phyloP scores from a whole-genome alignment of 305 asterid genomes.

The Caryopteris hybrid region DNA sequence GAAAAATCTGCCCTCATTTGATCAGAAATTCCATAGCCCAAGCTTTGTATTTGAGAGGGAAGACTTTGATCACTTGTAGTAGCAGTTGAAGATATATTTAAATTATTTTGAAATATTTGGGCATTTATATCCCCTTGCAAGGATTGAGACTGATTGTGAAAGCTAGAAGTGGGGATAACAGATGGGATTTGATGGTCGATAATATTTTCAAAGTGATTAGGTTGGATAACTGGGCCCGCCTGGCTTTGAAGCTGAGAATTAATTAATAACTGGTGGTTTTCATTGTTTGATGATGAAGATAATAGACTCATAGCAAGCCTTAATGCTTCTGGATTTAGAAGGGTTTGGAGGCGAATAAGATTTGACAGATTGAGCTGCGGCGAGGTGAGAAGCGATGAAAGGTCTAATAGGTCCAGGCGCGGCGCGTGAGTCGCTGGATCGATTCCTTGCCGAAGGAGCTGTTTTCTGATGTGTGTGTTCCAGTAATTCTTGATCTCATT shows the following conservation, averaged over 20 bases:
- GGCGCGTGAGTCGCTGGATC: constrained; percentile 78
- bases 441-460: constrained; percentile 60
- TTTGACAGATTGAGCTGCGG: constrained; percentile 40
- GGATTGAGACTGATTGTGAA: constrained; percentile 13
- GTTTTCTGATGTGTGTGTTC: constrained; percentile 71
- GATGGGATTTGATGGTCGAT: constrained; percentile 34
- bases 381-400: constrained; percentile 44
- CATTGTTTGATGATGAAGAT: constrained; percentile 13
- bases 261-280: constrained; percentile 18
- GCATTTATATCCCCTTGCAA: constrained; percentile 23
- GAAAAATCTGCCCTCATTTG: constrained; percentile 25
- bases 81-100: neutral
- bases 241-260: constrained; percentile 31
- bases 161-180: constrained; percentile 16
- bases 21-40: constrained; percentile 13
- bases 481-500: constrained; percentile 78
- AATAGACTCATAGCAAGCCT: constrained; percentile 36
- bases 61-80: constrained; percentile 4
- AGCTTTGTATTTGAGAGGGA: constrained; percentile 4
- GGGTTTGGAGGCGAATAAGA: constrained; percentile 54
- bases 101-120: constrained; percentile 15
- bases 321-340: constrained; percentile 52
- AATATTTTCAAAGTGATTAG: constrained; percentile 38
- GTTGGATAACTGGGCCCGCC: constrained; percentile 32
- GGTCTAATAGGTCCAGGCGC: constrained; percentile 47